Evolutionary conservation across 2,329 filamentous ascomycete species (phyloP), one percentile per base, ranked within the genome.

Genomic region (Emergomyces orientalis): DNA sequence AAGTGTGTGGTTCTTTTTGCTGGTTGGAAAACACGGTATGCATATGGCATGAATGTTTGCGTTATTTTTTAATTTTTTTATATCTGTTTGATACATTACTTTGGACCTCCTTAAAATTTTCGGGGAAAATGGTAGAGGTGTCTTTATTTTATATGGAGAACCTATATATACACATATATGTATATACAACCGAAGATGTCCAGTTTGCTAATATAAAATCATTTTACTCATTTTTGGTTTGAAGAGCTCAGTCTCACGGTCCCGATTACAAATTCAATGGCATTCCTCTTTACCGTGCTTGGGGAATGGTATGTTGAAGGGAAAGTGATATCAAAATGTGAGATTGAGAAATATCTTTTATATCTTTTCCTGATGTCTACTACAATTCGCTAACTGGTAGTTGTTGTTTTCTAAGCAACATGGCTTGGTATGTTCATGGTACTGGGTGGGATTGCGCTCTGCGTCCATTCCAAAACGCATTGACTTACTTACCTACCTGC

Each of bases 261-360:
- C 0, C 93, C 93, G 1, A 94, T 97, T 66, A 92, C 93, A 1
- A 97, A 97, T 71, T 96, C 91, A 0, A 78, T 96, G 71, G 93
- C 93, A 0, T 97, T 97, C 69, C 76, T 97, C n/a, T 97, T 97
- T 72, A 97, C 93, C 0, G 92, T 97, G 1, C 71, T 97, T 14
- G 93, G 92, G 0, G 93, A 97, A 69, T 97, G 92, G 91, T 95
- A 88, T 81, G 91, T 93, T 0, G 93, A 97, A 70, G 86, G 86
- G 65, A 97, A 97, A 74, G 88, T 92, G 1, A 96, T 97, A 65
- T 89, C 87, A 68, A 83, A 86, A 80, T 85, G 90, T 91, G 78
- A 71, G 83, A 51, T 8, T 17, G 9, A 17, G 2, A 2, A 1
- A 30, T 25, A 41, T 27, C 9, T 27, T 62, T 22, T n/a, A 51